Evolutionary conservation across 2,329 filamentous ascomycete genomes (phyloP).

Genomic region (Arthroderma uncinatum): DNA sequence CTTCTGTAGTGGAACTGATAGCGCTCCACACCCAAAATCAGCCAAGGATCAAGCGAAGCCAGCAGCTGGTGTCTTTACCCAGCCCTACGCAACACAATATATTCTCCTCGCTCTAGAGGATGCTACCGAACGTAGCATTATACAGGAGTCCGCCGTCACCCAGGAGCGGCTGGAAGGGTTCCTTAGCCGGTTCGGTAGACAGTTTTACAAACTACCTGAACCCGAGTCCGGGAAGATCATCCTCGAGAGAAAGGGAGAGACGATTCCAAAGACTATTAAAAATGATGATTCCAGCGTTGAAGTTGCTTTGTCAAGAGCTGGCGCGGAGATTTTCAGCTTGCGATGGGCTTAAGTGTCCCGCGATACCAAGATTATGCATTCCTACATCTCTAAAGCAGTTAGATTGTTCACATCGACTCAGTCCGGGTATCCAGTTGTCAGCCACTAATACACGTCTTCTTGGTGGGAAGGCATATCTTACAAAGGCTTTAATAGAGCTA

Average conservation of each 20-base stretch:
- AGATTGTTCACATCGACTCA: background rate
- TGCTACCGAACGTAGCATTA: conserved; percentile 43
- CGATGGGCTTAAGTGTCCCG: conserved; percentile 6
- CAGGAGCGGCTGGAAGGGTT: conserved; percentile 47
- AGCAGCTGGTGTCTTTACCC: conserved; percentile 52
- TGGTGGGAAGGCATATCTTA: background rate
- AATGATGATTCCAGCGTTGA: conserved; percentile 42
- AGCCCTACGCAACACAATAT: conserved; percentile 48
- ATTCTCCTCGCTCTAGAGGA: conserved; percentile 49
- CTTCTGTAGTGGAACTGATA: conserved; percentile 43
- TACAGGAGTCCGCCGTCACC: conserved; percentile 45
- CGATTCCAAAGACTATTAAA: conserved; percentile 40
- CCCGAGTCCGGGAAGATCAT: conserved; percentile 36
- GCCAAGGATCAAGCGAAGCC: conserved; percentile 38
- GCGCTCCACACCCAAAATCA: conserved; percentile 52
- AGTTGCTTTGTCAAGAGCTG: conserved; percentile 27
- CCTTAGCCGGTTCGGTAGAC: conserved; percentile 45
- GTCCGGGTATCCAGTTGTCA: background rate
- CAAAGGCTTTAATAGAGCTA: background rate
- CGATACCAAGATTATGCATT: background rate
- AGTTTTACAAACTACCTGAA: conserved; percentile 47
- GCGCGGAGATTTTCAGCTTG: conserved; percentile 12
- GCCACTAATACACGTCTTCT: background rate
- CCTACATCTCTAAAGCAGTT: background rate
- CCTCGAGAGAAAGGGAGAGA: conserved; percentile 40